Evolutionary conservation across 139 green algal species (phyloP).

Genomic region (Pseudopediastrum boryanum): DNA sequence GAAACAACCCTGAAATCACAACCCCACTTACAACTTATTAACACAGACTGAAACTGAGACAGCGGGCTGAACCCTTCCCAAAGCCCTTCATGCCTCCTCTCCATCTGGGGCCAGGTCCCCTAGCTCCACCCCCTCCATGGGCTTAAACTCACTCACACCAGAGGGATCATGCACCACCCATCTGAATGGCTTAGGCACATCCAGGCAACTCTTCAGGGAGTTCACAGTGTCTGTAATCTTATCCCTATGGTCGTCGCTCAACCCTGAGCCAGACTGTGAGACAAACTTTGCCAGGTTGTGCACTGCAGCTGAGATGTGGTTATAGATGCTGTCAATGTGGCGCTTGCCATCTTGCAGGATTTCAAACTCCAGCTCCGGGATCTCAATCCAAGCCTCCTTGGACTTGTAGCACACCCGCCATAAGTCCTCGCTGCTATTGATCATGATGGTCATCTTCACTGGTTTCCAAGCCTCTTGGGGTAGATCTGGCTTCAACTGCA

Average conservation of each 20-base stretch:
- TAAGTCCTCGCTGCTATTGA: constrained; percentile 48
- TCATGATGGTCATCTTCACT: constrained; percentile 48
- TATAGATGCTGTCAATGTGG: constrained; percentile 73
- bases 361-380: constrained; percentile 78
- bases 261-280: too few species aligned
- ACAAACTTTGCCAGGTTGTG: constrained; percentile 70
- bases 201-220: constrained; percentile 47
- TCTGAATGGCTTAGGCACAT: constrained; percentile 61
- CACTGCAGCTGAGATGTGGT: constrained; percentile 64
- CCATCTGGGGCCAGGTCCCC: constrained; percentile 20
- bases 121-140: constrained; percentile 50
- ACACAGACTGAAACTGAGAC: too few species aligned
- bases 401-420: constrained; percentile 63
- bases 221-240: constrained; percentile 63
- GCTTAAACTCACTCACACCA: constrained; percentile 44
- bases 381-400: constrained; percentile 52
- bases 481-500: constrained; percentile 55
- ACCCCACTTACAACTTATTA: too few species aligned
- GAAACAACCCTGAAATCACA: too few species aligned
- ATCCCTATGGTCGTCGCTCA: constrained; percentile 38
- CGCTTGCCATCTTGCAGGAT: constrained; percentile 62
- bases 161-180: constrained; percentile 62
- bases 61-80: too few species aligned
- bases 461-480: constrained; percentile 46
- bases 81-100: too few species aligned